These are phyloP conservation scores for Ceratocystis eucalypticola DNA, from an alignment of 2,329 filamentous ascomycete species.

Conservation along the genomic window DNA sequence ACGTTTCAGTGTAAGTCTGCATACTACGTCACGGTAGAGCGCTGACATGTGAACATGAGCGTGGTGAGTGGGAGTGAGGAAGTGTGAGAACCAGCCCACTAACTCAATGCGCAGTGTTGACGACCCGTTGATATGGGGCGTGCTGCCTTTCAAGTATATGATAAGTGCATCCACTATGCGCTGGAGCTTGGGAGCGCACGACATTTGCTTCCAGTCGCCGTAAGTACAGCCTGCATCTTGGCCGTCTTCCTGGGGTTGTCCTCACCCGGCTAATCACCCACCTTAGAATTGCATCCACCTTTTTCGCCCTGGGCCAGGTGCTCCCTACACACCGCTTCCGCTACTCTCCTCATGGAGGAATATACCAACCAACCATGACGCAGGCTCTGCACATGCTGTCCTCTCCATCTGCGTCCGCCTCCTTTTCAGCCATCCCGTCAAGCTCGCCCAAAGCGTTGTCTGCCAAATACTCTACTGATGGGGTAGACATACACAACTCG, in stretches of 20 bases:
- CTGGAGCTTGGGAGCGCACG: constrained; percentile 84
- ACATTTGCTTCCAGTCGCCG: constrained; percentile 88
- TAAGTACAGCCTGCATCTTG: constrained; percentile 29
- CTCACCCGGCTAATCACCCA: not conserved
- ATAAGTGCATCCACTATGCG: constrained; percentile 62
- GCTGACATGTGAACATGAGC: not conserved
- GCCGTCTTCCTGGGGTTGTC: not conserved
- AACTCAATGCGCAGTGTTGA: constrained; percentile 51
- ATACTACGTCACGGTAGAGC: not conserved
- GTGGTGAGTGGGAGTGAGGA: not conserved
- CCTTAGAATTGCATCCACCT: constrained; percentile 51
- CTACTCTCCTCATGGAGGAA: constrained; percentile 67
- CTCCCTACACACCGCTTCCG: constrained; percentile 73
- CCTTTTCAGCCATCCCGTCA: constrained; percentile 20
- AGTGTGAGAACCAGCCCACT: not conserved
- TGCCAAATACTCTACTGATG: constrained; percentile 51
- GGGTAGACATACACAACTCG: constrained; percentile 50
- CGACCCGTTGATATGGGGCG: constrained; percentile 88
- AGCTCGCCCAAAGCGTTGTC: constrained; percentile 37
- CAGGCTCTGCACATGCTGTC: constrained; percentile 78
- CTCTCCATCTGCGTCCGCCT: not conserved
- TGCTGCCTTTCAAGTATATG: constrained; percentile 61
- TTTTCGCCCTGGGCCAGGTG: constrained; percentile 83
- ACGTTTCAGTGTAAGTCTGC: constrained; percentile 30
- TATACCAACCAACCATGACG: constrained; percentile 79